Percentiles rank a stretch among this genome's conserved stretches.
phyloP scores from a whole-genome alignment of 768 basidiomycete genomes.

The Agrocybe pediades region DNA sequence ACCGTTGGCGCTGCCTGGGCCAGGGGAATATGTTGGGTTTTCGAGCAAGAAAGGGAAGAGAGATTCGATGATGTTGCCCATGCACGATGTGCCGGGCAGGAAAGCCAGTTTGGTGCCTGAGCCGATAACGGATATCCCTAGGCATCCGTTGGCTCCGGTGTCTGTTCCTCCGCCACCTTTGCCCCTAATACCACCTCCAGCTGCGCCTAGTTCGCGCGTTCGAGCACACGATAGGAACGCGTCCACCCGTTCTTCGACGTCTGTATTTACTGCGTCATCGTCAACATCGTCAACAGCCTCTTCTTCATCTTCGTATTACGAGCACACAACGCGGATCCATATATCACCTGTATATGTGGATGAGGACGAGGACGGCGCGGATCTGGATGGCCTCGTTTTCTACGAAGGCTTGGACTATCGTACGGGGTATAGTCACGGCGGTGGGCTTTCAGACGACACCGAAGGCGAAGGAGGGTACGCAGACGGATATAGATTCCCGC shows the following conservation, averaged over 20 bases:
- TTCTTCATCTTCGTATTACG: constrained; percentile 3
- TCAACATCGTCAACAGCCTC: constrained; percentile 16
- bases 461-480: no score
- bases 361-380: constrained; percentile 32
- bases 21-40: constrained; percentile 11
- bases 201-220: no score
- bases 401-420: no score
- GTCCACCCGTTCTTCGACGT: no score
- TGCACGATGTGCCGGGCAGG: constrained; percentile 3
- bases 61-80: neutral
- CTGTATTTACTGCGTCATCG: no score
- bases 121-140: constrained; percentile 7
- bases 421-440: no score
- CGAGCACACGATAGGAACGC: no score
- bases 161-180: neutral
- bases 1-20: constrained; percentile 36
- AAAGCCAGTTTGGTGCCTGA: constrained; percentile 1
- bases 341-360: constrained; percentile 46
- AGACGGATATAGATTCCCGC: no score
- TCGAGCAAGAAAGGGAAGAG: neutral
- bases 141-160: neutral
- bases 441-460: no score
- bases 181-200: no score
- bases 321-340: constrained; percentile 28
- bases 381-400: no score